A percentile compares a stretch with the other conserved stretches of the same genome.
Conservation (phyloP, 2,329 filamentous ascomycete genomes). For the Neopestalotiopsis sp. region DNA sequence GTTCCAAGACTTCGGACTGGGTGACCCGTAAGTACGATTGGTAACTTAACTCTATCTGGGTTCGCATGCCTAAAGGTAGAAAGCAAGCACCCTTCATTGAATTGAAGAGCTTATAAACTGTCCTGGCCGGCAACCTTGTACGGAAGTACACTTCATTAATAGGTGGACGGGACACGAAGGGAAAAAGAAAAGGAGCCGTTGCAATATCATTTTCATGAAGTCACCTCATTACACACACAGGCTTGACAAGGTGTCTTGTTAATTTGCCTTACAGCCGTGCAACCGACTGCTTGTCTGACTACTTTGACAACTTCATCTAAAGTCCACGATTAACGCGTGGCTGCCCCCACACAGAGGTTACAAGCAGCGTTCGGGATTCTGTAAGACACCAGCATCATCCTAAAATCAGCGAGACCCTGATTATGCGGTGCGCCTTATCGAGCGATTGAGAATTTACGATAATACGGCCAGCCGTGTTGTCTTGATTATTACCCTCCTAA, state of each 20-base stretch:
- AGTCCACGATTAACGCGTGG: constrained; percentile 1
- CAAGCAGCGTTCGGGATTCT: not conserved
- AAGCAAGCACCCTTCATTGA: too few relatives aligned
- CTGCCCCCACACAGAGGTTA: not conserved
- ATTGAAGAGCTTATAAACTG: not conserved
- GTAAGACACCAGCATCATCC: constrained; percentile 1
- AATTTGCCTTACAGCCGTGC: not conserved
- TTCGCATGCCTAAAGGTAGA: not conserved
- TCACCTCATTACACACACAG: not conserved
- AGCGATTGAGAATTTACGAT: not conserved
- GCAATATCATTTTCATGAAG: not conserved
- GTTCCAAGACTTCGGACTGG: constrained; percentile 8
- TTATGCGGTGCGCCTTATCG: constrained; percentile 3
- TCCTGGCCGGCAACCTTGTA: not conserved
- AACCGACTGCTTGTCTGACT: not conserved
- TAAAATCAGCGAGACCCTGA: not conserved
- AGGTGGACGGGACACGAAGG: not conserved
- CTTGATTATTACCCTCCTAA: not conserved
- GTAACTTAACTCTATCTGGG: constrained; percentile 14
- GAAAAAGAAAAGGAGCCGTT: not conserved
- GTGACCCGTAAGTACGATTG: not conserved
- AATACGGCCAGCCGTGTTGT: not conserved
- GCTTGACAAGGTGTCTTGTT: not conserved
- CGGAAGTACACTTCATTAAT: not conserved
- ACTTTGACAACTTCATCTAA: not conserved